Conservation (phyloP, 139 green algal species). For the Nannochloris sp. region DNA sequence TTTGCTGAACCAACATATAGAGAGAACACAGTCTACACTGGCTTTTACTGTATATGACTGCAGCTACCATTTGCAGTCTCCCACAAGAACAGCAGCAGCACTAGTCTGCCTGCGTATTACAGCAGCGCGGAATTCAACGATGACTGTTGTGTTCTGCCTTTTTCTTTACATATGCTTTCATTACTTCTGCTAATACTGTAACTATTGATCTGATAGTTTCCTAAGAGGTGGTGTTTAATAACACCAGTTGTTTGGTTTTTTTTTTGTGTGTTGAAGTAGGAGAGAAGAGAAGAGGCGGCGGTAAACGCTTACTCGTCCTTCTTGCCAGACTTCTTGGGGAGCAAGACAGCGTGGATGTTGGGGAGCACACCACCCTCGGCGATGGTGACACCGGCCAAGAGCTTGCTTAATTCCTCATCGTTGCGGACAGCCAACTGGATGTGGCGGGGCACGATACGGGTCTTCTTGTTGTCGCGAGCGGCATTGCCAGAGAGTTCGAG, state of each 20-base stretch:
- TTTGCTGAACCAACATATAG: no score
- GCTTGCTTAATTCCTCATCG: slow-evolving; percentile 92
- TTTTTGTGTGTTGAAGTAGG: background rate
- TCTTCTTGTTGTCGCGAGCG: slow-evolving; percentile 92
- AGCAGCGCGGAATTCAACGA: no score
- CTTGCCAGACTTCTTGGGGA: slow-evolving; percentile 80
- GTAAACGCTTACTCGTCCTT: slow-evolving; percentile 35
- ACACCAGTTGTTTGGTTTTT: slow-evolving; percentile 27
- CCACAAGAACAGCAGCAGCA: no score
- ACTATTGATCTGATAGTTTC: no score
- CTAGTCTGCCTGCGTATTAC: no score
- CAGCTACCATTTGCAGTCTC: no score
- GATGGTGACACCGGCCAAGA: slow-evolving; percentile 79
- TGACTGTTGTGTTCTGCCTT: no score
- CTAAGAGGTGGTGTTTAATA: slow-evolving; percentile 40
- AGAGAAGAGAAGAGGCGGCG: background rate
- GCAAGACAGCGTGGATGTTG: slow-evolving; percentile 85
- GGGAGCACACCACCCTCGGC: slow-evolving; percentile 74
- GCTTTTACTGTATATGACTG: no score
- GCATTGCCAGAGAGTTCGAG: slow-evolving; percentile 45
- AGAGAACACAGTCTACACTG: no score
- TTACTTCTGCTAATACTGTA: no score
- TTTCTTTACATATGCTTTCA: no score
- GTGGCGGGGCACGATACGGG: slow-evolving; percentile 76
- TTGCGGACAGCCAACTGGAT: slow-evolving; percentile 90